Base-by-base conservation (phyloP, 2,329 filamentous ascomycete genomes). In the Emmonsiellopsis sp. region DNA sequence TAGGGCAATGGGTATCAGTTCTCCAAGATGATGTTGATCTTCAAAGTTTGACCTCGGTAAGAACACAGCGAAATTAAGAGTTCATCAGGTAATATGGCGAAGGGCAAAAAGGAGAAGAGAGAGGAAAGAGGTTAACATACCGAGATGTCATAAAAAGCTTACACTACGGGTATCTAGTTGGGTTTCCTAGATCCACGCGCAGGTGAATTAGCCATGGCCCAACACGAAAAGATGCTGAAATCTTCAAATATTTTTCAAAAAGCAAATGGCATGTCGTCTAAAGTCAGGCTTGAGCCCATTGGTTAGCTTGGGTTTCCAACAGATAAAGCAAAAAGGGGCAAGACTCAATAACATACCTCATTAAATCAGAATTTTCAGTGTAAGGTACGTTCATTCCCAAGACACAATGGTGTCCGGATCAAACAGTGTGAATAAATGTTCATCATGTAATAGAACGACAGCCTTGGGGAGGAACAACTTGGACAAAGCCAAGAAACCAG, bases 351-450 rank as follows among this genome's bases (percentile, higher is more conserved):
- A 68, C 71, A 62, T 64, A 77, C 80, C 80, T 83, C 80, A 83
- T 83, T 83, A 83, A 83, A 83, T 84, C 81, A 84, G 81, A 83
- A 81, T 83, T 81, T 80, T 80, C 73, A 76, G 75, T 80, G 77
- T 77, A 68, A 66, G 14, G 9, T 71, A 73, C 74, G 78, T 79
- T 83, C 80, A 83, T 77, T 61, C 69, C 73, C 76, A 63, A 68
- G 70, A 73, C 72, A 70, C 74, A 75, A 75, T 69, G 67, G 65
- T 67, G 70, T 68, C 68, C 69, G 69, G 75, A 73, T 84, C 81
- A 82, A 81, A 83, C 80, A 84, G 81, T 83, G 81, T 84, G 81
- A 84, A 84, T 84, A 83, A 74, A 74, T 75, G 72, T 77, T 83
- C 80, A 84, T 84, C 81, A 83, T 82, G 62, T 67, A 60, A 72